These are phyloP conservation scores for Colletotrichum navitas DNA, from an alignment of 2,329 filamentous ascomycete genomes.

Conservation along the genomic window DNA sequence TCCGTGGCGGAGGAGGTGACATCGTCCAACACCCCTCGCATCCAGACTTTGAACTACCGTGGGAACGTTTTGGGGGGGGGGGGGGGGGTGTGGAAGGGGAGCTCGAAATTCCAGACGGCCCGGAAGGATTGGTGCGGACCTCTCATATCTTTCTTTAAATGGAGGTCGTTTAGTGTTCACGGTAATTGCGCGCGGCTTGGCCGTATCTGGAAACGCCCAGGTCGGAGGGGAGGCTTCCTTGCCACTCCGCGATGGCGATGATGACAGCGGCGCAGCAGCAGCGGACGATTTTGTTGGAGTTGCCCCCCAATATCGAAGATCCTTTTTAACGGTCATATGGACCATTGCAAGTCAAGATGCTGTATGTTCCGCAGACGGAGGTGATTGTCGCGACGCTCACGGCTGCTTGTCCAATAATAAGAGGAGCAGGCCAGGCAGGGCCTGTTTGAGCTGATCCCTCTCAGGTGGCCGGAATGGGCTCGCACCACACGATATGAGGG, in stretches of 20 bases:
- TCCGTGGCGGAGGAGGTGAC: not conserved
- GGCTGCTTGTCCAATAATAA: not conserved
- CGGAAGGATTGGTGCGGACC: not conserved
- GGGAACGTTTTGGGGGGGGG: not conserved
- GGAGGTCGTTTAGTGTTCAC: not conserved
- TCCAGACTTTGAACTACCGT: not conserved
- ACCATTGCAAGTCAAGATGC: not conserved
- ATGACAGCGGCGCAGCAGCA: not conserved
- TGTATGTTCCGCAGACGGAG: not conserved
- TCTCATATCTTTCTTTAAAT: not conserved
- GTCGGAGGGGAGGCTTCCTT: constrained; percentile 1
- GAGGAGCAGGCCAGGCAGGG: not conserved
- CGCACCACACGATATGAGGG: not conserved
- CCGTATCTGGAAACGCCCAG: not conserved
- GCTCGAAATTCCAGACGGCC: not conserved
- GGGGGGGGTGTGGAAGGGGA: too few species aligned
- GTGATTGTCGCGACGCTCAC: not conserved
- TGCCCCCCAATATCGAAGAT: not conserved
- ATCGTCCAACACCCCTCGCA: not conserved
- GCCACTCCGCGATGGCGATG: not conserved
- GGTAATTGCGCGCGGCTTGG: not conserved
- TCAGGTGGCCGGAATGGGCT: not conserved
- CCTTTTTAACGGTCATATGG: too few species aligned
- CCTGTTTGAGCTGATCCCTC: not conserved
- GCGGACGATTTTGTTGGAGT: not conserved